Conservation (phyloP, 1,139 yeast species). For the Kodamaea suecica region DNA sequence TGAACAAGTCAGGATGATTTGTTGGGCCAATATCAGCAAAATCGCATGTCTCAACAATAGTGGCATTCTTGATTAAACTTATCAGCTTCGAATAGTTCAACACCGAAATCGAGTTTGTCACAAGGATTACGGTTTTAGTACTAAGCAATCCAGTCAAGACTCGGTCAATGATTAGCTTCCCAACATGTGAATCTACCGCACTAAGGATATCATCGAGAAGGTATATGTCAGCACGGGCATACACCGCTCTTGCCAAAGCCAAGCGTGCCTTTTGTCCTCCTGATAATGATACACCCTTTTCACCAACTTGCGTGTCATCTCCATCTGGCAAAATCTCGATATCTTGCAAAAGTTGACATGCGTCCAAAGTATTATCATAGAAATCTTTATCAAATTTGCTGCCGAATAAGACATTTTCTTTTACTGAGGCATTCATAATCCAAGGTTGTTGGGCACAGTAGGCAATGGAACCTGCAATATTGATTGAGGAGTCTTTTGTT, state of each 20-base stretch:
- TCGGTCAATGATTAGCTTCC: slow-evolving; percentile 42
- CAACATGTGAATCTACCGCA: slow-evolving; percentile 95
- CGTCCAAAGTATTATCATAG: slow-evolving; percentile 73
- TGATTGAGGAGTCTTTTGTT: too few species aligned
- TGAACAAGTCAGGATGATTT: slow-evolving; percentile 25
- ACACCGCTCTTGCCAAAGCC: slow-evolving; percentile 91
- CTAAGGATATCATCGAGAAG: slow-evolving; percentile 86
- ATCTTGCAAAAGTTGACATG: slow-evolving; percentile 79
- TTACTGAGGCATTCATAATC: slow-evolving; percentile 93
- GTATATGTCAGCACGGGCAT: slow-evolving; percentile 89
- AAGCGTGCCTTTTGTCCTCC: slow-evolving; percentile 98
- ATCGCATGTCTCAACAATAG: slow-evolving; percentile 24
- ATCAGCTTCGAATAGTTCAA: slow-evolving; percentile 32
- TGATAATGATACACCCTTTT: slow-evolving; percentile 93
- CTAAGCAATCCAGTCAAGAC: slow-evolving; percentile 35
- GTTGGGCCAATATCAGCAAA: slow-evolving; percentile 13
- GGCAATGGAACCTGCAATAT: slow-evolving; percentile 27
- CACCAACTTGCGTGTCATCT: slow-evolving; percentile 90
- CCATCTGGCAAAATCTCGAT: slow-evolving; percentile 80
- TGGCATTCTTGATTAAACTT: slow-evolving; percentile 25
- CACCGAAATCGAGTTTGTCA: slow-evolving; percentile 38
- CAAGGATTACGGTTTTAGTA: slow-evolving; percentile 33
- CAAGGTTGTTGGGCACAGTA: slow-evolving; percentile 55
- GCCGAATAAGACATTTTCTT: slow-evolving; percentile 87
- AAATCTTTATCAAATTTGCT: slow-evolving; percentile 76